phyloP scores from a whole-genome alignment of 176 grass and related monocot species.

The Poa annua region DNA sequence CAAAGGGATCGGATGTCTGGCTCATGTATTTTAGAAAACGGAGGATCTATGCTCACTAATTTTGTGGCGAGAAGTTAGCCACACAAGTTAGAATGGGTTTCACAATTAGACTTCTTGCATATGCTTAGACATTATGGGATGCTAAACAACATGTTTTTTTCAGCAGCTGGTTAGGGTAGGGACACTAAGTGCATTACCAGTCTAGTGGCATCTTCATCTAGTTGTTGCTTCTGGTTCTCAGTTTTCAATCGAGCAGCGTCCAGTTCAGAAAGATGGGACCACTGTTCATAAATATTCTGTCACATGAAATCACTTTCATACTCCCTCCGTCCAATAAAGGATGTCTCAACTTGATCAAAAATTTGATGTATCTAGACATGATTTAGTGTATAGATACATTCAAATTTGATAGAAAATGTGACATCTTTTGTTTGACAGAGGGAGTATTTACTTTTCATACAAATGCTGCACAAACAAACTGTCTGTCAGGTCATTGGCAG shows the following conservation, averaged over 20 bases:
- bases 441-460: not conserved
- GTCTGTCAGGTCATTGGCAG: not conserved
- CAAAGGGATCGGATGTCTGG: slow-evolving; percentile 1
- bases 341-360: too few species aligned
- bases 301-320: not conserved
- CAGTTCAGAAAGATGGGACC: not conserved
- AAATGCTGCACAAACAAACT: not conserved
- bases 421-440: too few species aligned
- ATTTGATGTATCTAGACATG: too few species aligned
- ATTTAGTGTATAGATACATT: too few species aligned
- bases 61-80: too few species aligned
- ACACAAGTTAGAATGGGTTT: not conserved
- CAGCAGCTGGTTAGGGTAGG: not conserved
- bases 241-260: slow-evolving; percentile 18
- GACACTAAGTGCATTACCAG: too few species aligned
- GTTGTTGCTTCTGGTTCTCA: slow-evolving; percentile 30
- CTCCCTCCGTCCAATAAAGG: too few species aligned
- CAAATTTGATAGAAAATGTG: too few species aligned
- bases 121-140: not conserved
- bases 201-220: not conserved
- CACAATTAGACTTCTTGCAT: not conserved
- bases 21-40: slow-evolving; percentile 35
- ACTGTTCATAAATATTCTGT: not conserved
- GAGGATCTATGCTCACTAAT: not conserved
- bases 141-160: not conserved